Percentiles rank a stretch among this genome's conserved stretches.
Conservation (phyloP, 352 stramenopile species). For the Phytophthora cajani region DNA sequence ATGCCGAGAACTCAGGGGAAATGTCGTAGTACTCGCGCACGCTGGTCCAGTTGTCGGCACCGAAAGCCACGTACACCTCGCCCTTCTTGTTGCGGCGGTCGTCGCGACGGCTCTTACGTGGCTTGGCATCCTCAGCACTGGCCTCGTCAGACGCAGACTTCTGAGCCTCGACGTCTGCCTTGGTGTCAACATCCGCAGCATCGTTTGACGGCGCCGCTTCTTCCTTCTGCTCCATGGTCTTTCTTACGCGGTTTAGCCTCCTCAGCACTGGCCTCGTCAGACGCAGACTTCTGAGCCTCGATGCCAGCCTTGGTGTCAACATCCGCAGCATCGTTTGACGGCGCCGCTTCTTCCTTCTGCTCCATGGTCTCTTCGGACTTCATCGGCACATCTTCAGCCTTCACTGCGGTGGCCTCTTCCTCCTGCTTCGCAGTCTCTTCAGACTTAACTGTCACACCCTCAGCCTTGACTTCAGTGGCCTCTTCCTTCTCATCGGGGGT, state of each 20-base stretch:
- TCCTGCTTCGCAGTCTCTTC: slow-evolving; percentile 8
- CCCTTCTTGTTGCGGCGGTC: slow-evolving; percentile 64
- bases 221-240: slow-evolving; percentile 14
- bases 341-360: slow-evolving; percentile 14
- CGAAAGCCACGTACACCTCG: slow-evolving; percentile 82
- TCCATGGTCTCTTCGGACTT: slow-evolving; percentile 27
- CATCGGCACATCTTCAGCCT: slow-evolving; percentile 6
- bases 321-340: slow-evolving; percentile 17
- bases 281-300: slow-evolving; percentile 15
- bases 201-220: slow-evolving; percentile 16
- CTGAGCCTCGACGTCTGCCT: slow-evolving; percentile 23
- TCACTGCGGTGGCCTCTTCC: slow-evolving; percentile 1
- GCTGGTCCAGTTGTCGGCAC: slow-evolving; percentile 56
- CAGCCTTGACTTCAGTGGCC: neutral
- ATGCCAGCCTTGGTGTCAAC: slow-evolving; percentile 34
- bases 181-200: slow-evolving; percentile 29
- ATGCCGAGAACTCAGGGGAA: slow-evolving; percentile 60
- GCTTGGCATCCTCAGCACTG: slow-evolving; percentile 31
- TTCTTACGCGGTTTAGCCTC: slow-evolving; percentile 33
- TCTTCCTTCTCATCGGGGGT: slow-evolving; percentile 53
- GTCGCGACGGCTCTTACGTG: slow-evolving; percentile 45
- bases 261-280: slow-evolving; percentile 24
- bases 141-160: slow-evolving; percentile 19
- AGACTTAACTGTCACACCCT: neutral
- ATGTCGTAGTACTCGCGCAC: slow-evolving; percentile 87